Base-by-base conservation (phyloP, 176 grass and related monocot species). In the Eremochloa ophiuroides region DNA sequence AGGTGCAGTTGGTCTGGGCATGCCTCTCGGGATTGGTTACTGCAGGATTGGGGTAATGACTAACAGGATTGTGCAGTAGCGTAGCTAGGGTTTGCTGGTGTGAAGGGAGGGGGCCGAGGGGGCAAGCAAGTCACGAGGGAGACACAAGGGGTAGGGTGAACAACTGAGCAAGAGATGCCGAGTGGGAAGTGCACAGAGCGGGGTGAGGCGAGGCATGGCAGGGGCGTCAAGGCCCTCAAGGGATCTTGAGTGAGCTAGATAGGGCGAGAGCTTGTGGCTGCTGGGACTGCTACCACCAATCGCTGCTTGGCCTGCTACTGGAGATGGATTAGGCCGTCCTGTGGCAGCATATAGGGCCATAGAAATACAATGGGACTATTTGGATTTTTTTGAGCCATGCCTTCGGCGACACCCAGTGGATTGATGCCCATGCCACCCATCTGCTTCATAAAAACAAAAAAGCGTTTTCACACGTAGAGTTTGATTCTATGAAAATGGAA, bases 401-500 rank as follows among this genome's bases (percentile, higher is more conserved):
- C 20, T 56, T 3, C 0, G 8, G 51, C 0, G 51, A n/a, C 51
- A 56, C 58, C 25, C 25, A 28, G 58, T 61, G 26, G 58, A 1
- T 14, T 12, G 27, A 27, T 23, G 11, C 25, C n/a, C 58, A 60
- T 55, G 51, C 51, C 1, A 3, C 51, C 51, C 51, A 55, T 55
- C 51, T 55, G 1, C 51, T 8, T 23, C 22, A 8, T 66, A 46
- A 31, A 2, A 59, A 22, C 43, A 69, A 25, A 8, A 55, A 44
- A 25, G 25, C 28, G 23, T 42, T 34, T 58, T 73, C 34, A 28
- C 18, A 81, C 28, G 11, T 63, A 86, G 0, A 62, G 38, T 48
- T 33, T 62, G 26, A 30, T 89, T 85, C 8, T 77, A 7, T 70
- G 25, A 75, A 73, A 73, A 65, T 62, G 7, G 26, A 76, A 60